Percentiles rank a stretch among this genome's conserved stretches.
Evolutionary conservation across 2,329 filamentous ascomycete genomes (phyloP).

Genomic region (Aschersonia sp.): DNA sequence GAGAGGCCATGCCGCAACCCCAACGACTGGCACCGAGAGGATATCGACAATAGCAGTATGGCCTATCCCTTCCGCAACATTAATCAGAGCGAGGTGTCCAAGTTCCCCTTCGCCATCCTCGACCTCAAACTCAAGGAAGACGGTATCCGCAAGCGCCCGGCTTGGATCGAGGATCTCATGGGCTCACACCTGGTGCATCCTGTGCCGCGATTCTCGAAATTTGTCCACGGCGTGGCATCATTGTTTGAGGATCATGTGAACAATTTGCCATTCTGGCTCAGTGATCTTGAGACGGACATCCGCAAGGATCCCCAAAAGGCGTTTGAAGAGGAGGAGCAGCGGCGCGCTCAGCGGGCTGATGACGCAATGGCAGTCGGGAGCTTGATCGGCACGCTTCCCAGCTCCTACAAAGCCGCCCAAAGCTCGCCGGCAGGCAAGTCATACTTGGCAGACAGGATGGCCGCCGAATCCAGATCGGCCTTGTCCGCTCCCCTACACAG

Average conservation of each 20-base stretch:
- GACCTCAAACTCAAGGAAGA: conserved; percentile 80
- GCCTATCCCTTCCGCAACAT: conserved; percentile 78
- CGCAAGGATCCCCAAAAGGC: conserved; percentile 81
- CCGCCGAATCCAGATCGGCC: conserved; percentile 25
- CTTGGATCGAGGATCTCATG: conserved; percentile 88
- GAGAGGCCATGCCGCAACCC: conserved; percentile 82
- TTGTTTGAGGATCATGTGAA: conserved; percentile 96
- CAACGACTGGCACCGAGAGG: conserved; percentile 75
- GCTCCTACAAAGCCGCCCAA: conserved; percentile 41
- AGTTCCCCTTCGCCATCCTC: conserved; percentile 80
- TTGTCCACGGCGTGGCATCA: conserved; percentile 81
- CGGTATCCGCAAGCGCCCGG: conserved; percentile 50
- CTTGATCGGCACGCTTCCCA: conserved; percentile 50
- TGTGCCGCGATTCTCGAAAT: conserved; percentile 87
- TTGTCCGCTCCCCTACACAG: conserved; percentile 13
- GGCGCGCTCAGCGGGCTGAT: conserved; percentile 65
- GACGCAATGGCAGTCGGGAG: conserved; percentile 84
- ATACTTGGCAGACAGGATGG: conserved; percentile 41
- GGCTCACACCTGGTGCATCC: conserved; percentile 83
- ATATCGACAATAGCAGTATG: conserved; percentile 74
- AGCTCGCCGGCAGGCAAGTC: conserved; percentile 57
- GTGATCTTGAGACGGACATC: conserved; percentile 84
- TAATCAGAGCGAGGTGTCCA: conserved; percentile 78
- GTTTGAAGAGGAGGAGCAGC: conserved; percentile 82
- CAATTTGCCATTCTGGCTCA: conserved; percentile 89